These are phyloP conservation scores for Epichloe aotearoae DNA, from an alignment of 2,329 filamentous ascomycete genomes.

Conservation along the genomic window DNA sequence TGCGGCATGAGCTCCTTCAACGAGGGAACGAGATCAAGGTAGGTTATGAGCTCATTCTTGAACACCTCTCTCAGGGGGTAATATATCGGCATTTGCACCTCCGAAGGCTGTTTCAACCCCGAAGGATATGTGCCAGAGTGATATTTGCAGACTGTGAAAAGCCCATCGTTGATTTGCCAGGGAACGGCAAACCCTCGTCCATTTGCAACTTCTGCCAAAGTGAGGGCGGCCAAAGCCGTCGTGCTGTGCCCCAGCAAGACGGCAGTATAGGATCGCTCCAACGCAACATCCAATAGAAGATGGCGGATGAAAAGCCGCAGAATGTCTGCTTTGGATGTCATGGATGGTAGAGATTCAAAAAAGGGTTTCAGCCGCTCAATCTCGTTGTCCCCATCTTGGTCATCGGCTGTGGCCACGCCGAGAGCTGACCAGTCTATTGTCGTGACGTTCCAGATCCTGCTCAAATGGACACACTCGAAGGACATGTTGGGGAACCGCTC, in stretches of 20 bases:
- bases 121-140: conserved; percentile 11
- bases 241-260: conserved; percentile 79
- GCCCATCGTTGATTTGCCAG: conserved; percentile 68
- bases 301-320: conserved; percentile 56
- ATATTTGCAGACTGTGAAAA: conserved; percentile 24
- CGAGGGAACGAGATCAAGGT: conserved; percentile 41
- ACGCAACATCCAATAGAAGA: conserved; percentile 54
- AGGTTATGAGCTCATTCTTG: conserved; percentile 63
- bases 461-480: conserved; percentile 51
- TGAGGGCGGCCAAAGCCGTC: conserved; percentile 73
- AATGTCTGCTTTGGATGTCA: conserved; percentile 66
- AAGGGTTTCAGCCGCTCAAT: conserved; percentile 33
- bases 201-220: conserved; percentile 79
- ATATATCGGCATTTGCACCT: conserved; percentile 37
- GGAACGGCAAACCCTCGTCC: conserved; percentile 75
- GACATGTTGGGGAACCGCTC: conserved; percentile 51
- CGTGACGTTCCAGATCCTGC: conserved; percentile 40
- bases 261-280: conserved; percentile 46
- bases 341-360: conserved; percentile 52
- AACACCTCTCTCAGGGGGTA: conserved; percentile 74
- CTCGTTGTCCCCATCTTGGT: conserved; percentile 9
- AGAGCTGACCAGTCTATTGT: conserved; percentile 42
- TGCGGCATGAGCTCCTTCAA: conserved; percentile 35
- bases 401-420: conserved; percentile 8
- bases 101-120: conserved; percentile 6